Conservation (phyloP, 169 alveolate species). For the Eimeria necatrix region DNA sequence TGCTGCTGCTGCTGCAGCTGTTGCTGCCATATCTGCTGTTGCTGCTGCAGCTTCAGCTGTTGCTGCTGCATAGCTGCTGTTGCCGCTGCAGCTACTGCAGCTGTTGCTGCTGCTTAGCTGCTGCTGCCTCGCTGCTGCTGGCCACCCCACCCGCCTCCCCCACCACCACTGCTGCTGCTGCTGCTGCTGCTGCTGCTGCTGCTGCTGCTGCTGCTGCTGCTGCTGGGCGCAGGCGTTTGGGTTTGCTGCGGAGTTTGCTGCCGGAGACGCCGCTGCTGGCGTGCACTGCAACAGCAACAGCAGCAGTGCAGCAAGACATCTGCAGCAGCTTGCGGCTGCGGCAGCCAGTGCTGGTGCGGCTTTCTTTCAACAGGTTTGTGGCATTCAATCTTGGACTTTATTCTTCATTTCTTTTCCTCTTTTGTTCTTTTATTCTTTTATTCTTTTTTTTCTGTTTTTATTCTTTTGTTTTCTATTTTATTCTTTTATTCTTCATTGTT, state of each 20-base stretch:
- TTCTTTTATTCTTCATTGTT: not conserved
- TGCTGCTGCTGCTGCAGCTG: not conserved
- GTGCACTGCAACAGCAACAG: constrained; percentile 87
- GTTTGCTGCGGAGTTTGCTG: constrained; percentile 10
- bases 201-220: not conserved
- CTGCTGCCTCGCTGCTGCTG: not conserved
- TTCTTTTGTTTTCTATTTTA: not conserved
- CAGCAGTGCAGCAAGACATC: constrained; percentile 91
- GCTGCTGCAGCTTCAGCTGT: not conserved
- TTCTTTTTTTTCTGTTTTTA: not conserved
- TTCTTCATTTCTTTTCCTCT: not conserved
- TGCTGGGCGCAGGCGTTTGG: constrained; percentile 88
- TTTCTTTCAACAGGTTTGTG: constrained; percentile 45
- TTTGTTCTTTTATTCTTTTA: not conserved
- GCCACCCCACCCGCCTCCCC: not conserved
- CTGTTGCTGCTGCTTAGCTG: constrained; percentile 71
- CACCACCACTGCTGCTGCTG: not conserved
- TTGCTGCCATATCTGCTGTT: not conserved
- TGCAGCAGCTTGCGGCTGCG: constrained; percentile 84
- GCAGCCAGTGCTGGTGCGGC: not conserved
- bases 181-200: not conserved
- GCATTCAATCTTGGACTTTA: no score
- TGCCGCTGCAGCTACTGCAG: constrained; percentile 18
- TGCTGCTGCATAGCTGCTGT: not conserved
- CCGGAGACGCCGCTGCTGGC: not conserved